phyloP scores from a whole-genome alignment of 2,329 filamentous ascomycete genomes.

The Lanzia echinophila region DNA sequence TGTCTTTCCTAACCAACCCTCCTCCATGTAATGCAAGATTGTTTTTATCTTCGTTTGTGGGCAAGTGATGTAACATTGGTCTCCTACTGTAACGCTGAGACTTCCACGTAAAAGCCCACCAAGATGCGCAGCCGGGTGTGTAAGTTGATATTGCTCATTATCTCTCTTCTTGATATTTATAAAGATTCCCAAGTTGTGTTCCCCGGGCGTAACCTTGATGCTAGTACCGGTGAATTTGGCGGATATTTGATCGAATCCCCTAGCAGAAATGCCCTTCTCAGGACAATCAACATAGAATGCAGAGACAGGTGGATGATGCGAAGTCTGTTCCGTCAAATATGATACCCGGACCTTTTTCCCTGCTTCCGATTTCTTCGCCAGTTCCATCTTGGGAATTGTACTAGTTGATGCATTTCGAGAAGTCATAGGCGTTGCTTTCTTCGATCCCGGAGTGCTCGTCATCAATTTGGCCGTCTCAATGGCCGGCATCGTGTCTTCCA shows the following conservation, averaged over 20 bases:
- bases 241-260: conserved; percentile 91
- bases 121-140: conserved; percentile 87
- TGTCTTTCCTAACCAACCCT: conserved; percentile 86
- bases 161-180: conserved; percentile 73
- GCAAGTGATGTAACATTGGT: conserved; percentile 83
- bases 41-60: conserved; percentile 85
- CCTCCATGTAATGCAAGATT: conserved; percentile 87
- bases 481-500: conserved; percentile 67
- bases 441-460: conserved; percentile 1
- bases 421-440: conserved; percentile 8
- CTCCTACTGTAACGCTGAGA: conserved; percentile 84
- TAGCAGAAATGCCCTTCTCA: conserved; percentile 78
- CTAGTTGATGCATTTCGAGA: conserved; percentile 20
- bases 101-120: conserved; percentile 81
- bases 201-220: conserved; percentile 82
- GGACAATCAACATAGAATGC: conserved; percentile 93
- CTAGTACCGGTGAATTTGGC: conserved; percentile 97
- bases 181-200: conserved; percentile 95
- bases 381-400: conserved; percentile 14
- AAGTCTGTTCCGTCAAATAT: conserved; percentile 95
- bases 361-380: conserved; percentile 30
- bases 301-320: conserved; percentile 93
- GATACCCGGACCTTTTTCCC: conserved; percentile 71
- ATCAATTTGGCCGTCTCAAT: conserved; percentile 36
- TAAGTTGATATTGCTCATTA: conserved; percentile 90